Percentiles rank a stretch among this genome's conserved stretches.
Conservation (phyloP, 73 alveolate genomes). For the Breviolum minutum region DNA sequence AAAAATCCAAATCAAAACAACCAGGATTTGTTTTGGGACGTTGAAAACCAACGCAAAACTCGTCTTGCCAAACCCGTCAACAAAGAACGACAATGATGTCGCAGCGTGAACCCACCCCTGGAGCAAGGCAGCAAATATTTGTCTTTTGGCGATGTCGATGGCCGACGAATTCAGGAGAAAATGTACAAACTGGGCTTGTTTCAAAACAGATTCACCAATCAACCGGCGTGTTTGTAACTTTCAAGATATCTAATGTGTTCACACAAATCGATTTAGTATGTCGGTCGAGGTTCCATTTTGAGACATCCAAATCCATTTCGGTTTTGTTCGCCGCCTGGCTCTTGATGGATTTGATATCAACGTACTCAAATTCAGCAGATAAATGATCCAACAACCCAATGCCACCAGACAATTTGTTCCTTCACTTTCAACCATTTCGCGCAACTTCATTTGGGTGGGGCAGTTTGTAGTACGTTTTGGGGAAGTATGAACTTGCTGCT, state of each 20-base stretch:
- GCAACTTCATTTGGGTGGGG: too few relatives aligned
- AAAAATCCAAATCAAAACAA: neutral
- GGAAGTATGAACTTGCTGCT: too few relatives aligned
- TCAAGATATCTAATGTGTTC: neutral
- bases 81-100: neutral
- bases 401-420: too few relatives aligned
- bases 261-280: neutral
- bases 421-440: too few relatives aligned
- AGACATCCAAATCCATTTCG: conserved; percentile 24
- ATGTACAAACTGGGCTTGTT: conserved; percentile 9
- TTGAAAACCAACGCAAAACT: neutral
- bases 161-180: conserved; percentile 5
- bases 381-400: too few relatives aligned
- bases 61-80: neutral
- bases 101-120: neutral
- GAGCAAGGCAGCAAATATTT: too few relatives aligned
- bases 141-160: conserved; percentile 1
- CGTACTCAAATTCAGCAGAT: too few relatives aligned
- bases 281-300: neutral
- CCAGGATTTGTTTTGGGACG: neutral
- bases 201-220: neutral
- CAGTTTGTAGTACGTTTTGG: too few relatives aligned
- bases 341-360: neutral
- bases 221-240: neutral
- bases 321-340: neutral